These are phyloP conservation scores for Parastagonospora avenae DNA, from an alignment of 2,329 filamentous ascomycete genomes.

Conservation along the genomic window DNA sequence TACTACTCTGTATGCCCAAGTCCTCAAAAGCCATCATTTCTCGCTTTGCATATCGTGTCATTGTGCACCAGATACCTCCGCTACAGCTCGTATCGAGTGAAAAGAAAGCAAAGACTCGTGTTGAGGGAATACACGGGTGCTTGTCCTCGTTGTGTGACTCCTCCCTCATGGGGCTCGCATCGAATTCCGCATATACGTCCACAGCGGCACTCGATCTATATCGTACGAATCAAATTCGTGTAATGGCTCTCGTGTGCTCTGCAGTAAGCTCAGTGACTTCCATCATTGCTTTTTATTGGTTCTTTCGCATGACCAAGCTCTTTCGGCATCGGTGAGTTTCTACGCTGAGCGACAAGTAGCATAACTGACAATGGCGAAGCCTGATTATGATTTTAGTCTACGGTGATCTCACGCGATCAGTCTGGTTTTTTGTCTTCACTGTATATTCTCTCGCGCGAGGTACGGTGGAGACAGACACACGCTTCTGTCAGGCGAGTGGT, in stretches of 20 bases:
- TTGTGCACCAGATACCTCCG: background rate
- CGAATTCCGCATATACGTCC: conserved; percentile 8
- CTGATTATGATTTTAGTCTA: conserved; percentile 76
- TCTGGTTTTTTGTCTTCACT: conserved; percentile 71
- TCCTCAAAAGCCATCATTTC: background rate
- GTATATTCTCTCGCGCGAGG: conserved; percentile 62
- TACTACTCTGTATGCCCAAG: background rate
- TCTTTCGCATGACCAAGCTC: conserved; percentile 72
- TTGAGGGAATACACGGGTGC: too few relatives aligned
- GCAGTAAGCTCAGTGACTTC: conserved; percentile 63
- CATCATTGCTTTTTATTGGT: conserved; percentile 70
- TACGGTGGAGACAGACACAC: conserved; percentile 55
- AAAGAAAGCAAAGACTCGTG: too few relatives aligned
- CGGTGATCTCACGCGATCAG: conserved; percentile 72
- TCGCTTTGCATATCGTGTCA: background rate
- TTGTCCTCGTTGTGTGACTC: too few relatives aligned
- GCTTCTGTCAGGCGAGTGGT: conserved; percentile 70
- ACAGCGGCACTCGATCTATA: conserved; percentile 3
- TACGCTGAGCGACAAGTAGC: too few relatives aligned
- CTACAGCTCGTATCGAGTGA: background rate
- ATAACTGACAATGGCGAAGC: conserved; percentile 47
- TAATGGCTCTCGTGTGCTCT: conserved; percentile 42
- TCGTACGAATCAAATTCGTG: conserved; percentile 38
- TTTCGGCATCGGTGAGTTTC: conserved; percentile 72
- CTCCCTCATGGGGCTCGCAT: background rate